Evolutionary conservation across 169 alveolate genomes (phyloP).

Genomic region (Eimeria necatrix): DNA sequence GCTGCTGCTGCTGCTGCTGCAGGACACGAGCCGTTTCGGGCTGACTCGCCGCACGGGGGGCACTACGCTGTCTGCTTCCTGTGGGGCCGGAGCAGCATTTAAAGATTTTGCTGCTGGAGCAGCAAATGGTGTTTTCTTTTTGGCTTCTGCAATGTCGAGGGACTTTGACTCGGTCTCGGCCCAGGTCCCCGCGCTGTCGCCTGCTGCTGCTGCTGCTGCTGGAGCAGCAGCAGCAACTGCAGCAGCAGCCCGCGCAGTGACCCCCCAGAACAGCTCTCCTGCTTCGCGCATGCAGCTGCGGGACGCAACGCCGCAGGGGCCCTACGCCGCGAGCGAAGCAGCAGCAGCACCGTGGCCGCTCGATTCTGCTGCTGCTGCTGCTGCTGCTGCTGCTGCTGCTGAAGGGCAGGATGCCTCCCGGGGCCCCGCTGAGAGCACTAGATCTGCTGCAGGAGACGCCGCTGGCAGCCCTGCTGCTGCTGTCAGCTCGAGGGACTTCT

Average conservation of each 20-base stretch:
- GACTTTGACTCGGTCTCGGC: background rate
- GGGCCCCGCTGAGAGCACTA: background rate
- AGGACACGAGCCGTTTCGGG: background rate
- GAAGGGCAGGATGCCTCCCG: background rate
- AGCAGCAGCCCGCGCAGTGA: background rate
- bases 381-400: background rate
- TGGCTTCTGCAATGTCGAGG: background rate
- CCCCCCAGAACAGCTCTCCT: background rate
- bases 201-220: background rate
- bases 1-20: slow-evolving; percentile 11
- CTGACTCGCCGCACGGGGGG: background rate
- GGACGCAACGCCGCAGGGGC: too few species aligned
- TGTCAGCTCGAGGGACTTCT: background rate
- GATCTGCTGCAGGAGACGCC: background rate
- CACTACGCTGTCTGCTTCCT: background rate
- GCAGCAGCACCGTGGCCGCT: background rate
- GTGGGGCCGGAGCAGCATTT: background rate
- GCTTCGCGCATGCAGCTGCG: too few species aligned
- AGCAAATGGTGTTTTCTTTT: background rate
- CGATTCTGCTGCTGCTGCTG: background rate
- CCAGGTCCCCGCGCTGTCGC: background rate
- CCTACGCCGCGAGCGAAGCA: background rate
- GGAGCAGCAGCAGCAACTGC: background rate
- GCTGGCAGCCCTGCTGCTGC: background rate
- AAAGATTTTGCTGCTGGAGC: background rate